A percentile compares a stretch with the other conserved stretches of the same genome.
These are phyloP conservation scores for Fusarium denticulatum DNA, from an alignment of 2,329 filamentous ascomycete species.

Conservation along the genomic window DNA sequence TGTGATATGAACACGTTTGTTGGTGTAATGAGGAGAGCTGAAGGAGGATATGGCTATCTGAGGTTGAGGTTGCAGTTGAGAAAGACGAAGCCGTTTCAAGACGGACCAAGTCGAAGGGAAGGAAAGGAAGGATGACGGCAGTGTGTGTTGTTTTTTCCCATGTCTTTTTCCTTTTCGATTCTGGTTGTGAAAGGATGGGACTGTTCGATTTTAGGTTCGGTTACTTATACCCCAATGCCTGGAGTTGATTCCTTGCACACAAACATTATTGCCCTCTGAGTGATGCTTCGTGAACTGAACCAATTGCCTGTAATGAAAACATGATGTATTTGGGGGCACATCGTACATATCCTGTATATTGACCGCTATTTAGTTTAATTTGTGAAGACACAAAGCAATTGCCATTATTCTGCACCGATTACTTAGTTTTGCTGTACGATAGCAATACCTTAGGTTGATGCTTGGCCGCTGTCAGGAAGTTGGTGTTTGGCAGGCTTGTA, in stretches of 20 bases:
- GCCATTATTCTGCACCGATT: background rate
- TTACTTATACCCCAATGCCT: constrained; percentile 46
- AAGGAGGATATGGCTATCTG: constrained; percentile 9
- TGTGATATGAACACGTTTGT: background rate
- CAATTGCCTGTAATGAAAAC: background rate
- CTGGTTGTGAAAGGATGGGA: constrained; percentile 26
- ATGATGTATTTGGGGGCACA: background rate
- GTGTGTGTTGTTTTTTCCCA: constrained; percentile 31
- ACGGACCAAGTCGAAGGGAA: constrained; percentile 16
- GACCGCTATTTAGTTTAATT: too few relatives aligned
- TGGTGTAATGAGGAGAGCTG: constrained; percentile 36
- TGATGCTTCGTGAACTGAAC: background rate
- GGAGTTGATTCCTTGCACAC: constrained; percentile 37
- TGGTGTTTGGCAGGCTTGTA: background rate
- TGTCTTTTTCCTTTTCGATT: constrained; percentile 19
- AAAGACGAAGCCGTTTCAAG: constrained; percentile 24
- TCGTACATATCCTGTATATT: background rate
- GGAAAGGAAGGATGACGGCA: constrained; percentile 28
- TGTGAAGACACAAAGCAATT: background rate
- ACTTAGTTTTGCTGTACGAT: background rate
- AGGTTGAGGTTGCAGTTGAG: constrained; percentile 11
- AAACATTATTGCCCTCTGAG: background rate
- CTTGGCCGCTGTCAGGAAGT: background rate
- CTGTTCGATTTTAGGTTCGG: constrained; percentile 40
- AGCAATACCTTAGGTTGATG: background rate